A percentile compares a stretch with the other conserved stretches of the same genome.
phyloP scores from a whole-genome alignment of 2,329 filamentous ascomycete genomes.

The Penicillium sp. region DNA sequence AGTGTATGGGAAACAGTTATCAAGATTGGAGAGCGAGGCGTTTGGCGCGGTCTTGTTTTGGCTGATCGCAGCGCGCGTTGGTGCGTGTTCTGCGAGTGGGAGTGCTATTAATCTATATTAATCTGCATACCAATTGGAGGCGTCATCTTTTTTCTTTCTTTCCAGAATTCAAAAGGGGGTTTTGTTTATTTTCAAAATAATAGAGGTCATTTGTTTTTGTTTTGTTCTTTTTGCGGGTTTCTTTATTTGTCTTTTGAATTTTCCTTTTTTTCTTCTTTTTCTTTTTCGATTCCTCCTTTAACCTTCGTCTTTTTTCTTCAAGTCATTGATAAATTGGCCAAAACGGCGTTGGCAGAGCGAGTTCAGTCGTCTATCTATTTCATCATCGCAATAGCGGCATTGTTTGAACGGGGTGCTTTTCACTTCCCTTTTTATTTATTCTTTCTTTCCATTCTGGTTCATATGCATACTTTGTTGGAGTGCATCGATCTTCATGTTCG shows the following conservation, averaged over 20 bases:
- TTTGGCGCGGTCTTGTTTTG: constrained; percentile 60
- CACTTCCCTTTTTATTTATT: too few relatives aligned
- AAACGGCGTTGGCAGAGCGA: constrained; percentile 9
- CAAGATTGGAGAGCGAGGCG: constrained; percentile 61
- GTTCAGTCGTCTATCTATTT: background rate
- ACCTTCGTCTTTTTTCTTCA: background rate
- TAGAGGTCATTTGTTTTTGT: background rate
- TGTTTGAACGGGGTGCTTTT: constrained; percentile 6
- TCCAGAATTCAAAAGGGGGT: background rate
- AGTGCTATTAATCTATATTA: constrained; percentile 45
- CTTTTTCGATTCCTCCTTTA: background rate
- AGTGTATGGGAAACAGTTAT: constrained; percentile 64
- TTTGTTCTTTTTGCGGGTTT: constrained; percentile 3
- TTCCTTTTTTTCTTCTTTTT: background rate
- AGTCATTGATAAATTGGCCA: constrained; percentile 1
- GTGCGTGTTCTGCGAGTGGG: constrained; percentile 69
- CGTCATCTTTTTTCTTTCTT: background rate
- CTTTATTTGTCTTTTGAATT: background rate
- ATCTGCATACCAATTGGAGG: background rate
- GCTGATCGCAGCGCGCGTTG: constrained; percentile 63
- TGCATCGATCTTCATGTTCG: background rate
- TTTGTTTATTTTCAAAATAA: constrained; percentile 5
- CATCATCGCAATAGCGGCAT: constrained; percentile 8
- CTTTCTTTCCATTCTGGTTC: background rate
- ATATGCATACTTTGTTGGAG: background rate